Evolutionary conservation across 352 stramenopile species (phyloP).

Genomic region (Phytophthora pistaciae): DNA sequence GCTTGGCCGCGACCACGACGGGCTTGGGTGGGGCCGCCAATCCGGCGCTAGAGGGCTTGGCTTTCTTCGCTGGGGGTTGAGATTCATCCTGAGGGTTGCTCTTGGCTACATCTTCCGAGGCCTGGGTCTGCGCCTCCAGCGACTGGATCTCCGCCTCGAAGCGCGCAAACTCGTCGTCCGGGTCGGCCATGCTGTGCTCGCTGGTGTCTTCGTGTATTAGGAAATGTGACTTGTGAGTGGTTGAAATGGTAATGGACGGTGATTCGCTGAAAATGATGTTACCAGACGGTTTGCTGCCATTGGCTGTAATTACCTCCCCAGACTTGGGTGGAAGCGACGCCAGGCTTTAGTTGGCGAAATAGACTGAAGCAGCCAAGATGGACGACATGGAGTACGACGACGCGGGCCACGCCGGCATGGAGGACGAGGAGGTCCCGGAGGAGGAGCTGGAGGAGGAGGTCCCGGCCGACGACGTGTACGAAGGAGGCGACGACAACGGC

Average conservation of each 20-base stretch:
- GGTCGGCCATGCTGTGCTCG: conserved; percentile 47
- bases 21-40: conserved; percentile 11
- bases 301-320: conserved; percentile 18
- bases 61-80: conserved; percentile 40
- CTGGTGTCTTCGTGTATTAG: not conserved
- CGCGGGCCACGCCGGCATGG: conserved; percentile 77
- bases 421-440: conserved; percentile 86
- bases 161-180: conserved; percentile 86
- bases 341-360: not conserved
- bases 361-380: conserved; percentile 44
- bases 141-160: conserved; percentile 88
- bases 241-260: not conserved
- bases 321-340: conserved; percentile 37
- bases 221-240: conserved; percentile 10
- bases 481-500: conserved; percentile 61
- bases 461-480: conserved; percentile 77
- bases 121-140: conserved; percentile 56
- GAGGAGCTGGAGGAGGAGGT: conserved; percentile 78
- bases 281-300: conserved; percentile 5
- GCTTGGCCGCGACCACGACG: conserved; percentile 50
- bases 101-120: conserved; percentile 1
- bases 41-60: not conserved
- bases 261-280: conserved; percentile 24
- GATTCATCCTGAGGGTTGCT: conserved; percentile 29
- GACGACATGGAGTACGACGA: conserved; percentile 91